These are phyloP conservation scores for Stachybotrys elegans DNA, from an alignment of 2,329 filamentous ascomycete species.

Conservation along the genomic window DNA sequence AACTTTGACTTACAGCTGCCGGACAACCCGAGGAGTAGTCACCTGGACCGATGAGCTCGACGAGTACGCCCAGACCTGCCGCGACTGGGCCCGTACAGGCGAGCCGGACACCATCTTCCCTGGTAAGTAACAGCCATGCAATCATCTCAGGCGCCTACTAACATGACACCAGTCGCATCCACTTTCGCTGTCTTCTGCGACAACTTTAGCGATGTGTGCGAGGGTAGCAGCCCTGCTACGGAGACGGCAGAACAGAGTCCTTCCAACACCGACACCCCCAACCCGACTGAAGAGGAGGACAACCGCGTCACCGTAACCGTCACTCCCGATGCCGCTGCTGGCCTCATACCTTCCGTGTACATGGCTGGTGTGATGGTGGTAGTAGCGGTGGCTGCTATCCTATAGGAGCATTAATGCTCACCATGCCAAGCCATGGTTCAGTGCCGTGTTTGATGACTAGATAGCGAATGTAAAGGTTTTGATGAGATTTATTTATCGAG, in stretches of 20 bases:
- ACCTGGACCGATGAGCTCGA: conserved; percentile 26
- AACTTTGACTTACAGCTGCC: conserved; percentile 17
- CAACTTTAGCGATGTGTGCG: conserved; percentile 22
- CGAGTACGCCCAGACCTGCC: conserved; percentile 22
- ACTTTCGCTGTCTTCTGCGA: conserved; percentile 24
- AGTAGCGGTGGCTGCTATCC: no score
- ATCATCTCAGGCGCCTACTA: conserved; percentile 9
- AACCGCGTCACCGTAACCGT: no score
- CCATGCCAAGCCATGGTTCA: no score
- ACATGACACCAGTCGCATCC: conserved; percentile 17
- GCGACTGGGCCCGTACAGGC: conserved; percentile 21
- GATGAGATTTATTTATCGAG: no score
- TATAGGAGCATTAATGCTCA: no score
- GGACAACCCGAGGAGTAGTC: conserved; percentile 9
- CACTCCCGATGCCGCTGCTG: no score
- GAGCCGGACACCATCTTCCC: conserved; percentile 18
- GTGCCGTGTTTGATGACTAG: no score
- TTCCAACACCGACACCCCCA: conserved; percentile 9
- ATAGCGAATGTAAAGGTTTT: no score
- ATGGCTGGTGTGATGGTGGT: no score
- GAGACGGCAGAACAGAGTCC: no score
- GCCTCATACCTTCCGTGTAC: no score
- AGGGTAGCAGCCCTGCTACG: conserved; percentile 3
- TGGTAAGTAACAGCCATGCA: conserved; percentile 12
- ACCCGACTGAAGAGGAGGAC: conserved; percentile 8